Evolutionary conservation across 768 basidiomycete genomes (phyloP).

Genomic region (Serendipita sp.): DNA sequence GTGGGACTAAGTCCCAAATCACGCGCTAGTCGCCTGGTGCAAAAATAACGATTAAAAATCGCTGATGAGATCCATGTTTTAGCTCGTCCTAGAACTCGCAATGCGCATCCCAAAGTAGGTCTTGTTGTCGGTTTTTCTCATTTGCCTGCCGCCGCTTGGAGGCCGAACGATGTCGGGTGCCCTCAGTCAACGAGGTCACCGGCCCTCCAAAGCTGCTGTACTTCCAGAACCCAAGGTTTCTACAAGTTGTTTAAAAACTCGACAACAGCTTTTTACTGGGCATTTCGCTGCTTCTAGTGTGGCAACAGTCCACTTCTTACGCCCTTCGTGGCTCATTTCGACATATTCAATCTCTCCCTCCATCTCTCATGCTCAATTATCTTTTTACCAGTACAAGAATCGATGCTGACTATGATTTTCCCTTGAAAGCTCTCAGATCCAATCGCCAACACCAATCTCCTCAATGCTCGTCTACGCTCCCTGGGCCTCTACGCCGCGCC

Average conservation of each 20-base stretch:
- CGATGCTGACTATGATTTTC: neutral
- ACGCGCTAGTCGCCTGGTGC: no score
- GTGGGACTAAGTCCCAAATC: no score
- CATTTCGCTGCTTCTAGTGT: neutral
- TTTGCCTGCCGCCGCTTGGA: neutral
- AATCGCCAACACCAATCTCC: slow-evolving; percentile 43
- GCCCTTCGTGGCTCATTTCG: neutral
- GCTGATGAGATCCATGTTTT: neutral
- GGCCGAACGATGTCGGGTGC: neutral
- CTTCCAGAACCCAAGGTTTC: neutral
- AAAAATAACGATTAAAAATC: no score
- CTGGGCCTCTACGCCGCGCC: slow-evolving; percentile 77
- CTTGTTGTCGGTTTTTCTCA: neutral
- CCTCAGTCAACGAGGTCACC: neutral
- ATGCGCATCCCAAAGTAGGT: neutral
- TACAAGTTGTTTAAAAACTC: neutral
- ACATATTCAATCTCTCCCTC: neutral
- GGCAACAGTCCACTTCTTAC: neutral
- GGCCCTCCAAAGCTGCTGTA: neutral
- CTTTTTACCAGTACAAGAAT: neutral
- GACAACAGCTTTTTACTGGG: neutral
- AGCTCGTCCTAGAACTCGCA: slow-evolving; percentile 4
- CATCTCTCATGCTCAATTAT: neutral
- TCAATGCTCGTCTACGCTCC: slow-evolving; percentile 56
- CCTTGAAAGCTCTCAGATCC: slow-evolving; percentile 30